Base-by-base conservation (phyloP, 306 rosid genomes). In the Fragaria nilgerrensis region DNA sequence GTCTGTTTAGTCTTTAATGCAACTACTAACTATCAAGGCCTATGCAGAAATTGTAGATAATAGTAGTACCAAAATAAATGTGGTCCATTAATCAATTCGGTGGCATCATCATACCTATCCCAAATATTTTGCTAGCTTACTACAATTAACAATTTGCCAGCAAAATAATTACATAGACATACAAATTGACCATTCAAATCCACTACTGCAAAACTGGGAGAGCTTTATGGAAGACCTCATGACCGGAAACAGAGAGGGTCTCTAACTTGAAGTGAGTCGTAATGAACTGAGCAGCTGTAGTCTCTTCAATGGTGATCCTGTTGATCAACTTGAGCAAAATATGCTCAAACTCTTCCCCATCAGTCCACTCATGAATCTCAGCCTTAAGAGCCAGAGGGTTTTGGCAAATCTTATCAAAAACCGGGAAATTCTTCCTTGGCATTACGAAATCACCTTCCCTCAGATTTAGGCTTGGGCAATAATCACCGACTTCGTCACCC, bases 201-300 rank as follows among this genome's bases (percentile, higher is more conserved):
- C 1, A 17, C 52, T 62, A 82, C 41, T 77, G 85, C 19, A 78
- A 75, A 77, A 88, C 77, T 36, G 81, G 68, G 27, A 88, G 87
- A 68, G 80, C 78, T 68, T 86, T 70, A 27, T 85, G 89, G 69
- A 87, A 12, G 9, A 84, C 58, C 39, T 85, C 89, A 44, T 17
- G 80, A 39, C 64, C 78, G 72, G 87, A 47, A 32, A 58, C 78
- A 37, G 84, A 78, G 1, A 84, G 67, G 9, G 69, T 81, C 29
- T 78, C 88, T 20, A 70, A 44, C 58, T 85, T 90, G 87, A 88
- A 90, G 66, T 88, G 90, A 53, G 75, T 29, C 2, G 76, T 11
- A 44, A 63, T 27, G 22, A 73, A 65, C 27, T 20, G 64, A 64
- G 68, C 34, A 2, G 56, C 56, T 16, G 73, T 36, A n/a, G 52